A percentile compares a stretch with the other conserved stretches of the same genome.
phyloP scores from a whole-genome alignment of 306 rosid species.

The Ammopiptanthus mongolicus region DNA sequence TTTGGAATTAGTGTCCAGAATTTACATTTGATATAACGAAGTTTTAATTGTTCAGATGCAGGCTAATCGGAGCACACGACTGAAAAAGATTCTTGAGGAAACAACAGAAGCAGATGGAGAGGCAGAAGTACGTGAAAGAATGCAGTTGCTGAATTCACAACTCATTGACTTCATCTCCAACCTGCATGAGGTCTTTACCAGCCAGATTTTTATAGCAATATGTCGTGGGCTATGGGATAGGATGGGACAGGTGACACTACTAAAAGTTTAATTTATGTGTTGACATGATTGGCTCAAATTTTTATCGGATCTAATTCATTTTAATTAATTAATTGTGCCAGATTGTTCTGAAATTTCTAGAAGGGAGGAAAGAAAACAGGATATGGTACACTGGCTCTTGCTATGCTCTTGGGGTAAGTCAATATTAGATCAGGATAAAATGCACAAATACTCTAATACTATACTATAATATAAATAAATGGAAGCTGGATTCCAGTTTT shows the following conservation, averaged over 20 bases:
- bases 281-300: background rate
- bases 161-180: constrained; percentile 77
- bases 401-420: constrained; percentile 92
- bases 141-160: constrained; percentile 76
- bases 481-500: too few species aligned
- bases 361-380: constrained; percentile 94
- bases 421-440: background rate
- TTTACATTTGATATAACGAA: background rate
- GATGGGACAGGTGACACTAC: constrained; percentile 82
- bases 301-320: constrained; percentile 17
- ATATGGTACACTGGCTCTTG: constrained; percentile 87
- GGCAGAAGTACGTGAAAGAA: constrained; percentile 86
- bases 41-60: constrained; percentile 53
- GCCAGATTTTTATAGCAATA: constrained; percentile 69
- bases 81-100: constrained; percentile 87
- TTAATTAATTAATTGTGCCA: constrained; percentile 23
- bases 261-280: background rate
- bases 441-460: background rate
- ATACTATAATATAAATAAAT: background rate
- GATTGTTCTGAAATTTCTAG: constrained; percentile 81
- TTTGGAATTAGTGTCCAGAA: background rate
- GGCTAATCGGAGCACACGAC: constrained; percentile 60
- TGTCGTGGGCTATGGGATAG: constrained; percentile 93
- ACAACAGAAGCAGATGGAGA: constrained; percentile 92
- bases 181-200: constrained; percentile 80